Evolutionary conservation across 2,329 filamentous ascomycete genomes (phyloP).

Genomic region (Ambrosiella cleistominuta): DNA sequence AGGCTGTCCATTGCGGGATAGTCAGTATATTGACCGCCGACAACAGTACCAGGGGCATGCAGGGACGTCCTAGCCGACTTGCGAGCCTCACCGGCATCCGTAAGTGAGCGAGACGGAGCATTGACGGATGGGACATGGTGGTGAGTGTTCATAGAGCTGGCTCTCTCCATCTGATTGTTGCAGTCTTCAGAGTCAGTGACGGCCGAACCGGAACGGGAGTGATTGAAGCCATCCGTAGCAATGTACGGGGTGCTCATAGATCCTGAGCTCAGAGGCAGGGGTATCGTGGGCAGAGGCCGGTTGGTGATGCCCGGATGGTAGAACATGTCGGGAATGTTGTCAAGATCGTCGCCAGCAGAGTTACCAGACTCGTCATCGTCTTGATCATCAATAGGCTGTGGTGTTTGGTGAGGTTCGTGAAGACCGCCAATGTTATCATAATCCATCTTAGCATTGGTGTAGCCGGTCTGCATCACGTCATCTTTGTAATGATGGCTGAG

Average conservation of each 20-base stretch:
- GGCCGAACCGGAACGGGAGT: slow-evolving; percentile 28
- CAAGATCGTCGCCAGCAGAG: slow-evolving; percentile 50
- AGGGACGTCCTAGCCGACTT: slow-evolving; percentile 18
- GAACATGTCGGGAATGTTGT: slow-evolving; percentile 54
- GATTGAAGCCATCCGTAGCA: background rate
- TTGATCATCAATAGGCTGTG: slow-evolving; percentile 87
- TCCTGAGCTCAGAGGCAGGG: slow-evolving; percentile 30
- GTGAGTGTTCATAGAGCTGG: slow-evolving; percentile 68
- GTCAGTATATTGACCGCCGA: background rate
- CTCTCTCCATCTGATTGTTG: slow-evolving; percentile 33
- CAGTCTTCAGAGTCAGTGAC: background rate
- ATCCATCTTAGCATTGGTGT: slow-evolving; percentile 56
- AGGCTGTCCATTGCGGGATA: background rate
- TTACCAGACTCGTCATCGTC: slow-evolving; percentile 69
- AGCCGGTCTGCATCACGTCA: slow-evolving; percentile 23
- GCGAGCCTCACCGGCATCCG: slow-evolving; percentile 65
- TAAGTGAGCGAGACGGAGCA: slow-evolving; percentile 79
- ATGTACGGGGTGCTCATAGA: background rate
- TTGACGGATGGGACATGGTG: slow-evolving; percentile 62
- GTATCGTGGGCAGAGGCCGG: slow-evolving; percentile 47
- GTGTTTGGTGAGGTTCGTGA: slow-evolving; percentile 44
- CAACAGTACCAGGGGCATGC: background rate
- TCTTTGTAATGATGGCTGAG: slow-evolving; percentile 4
- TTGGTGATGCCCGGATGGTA: slow-evolving; percentile 68
- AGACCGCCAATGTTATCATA: slow-evolving; percentile 81